phyloP scores from a whole-genome alignment of 192 early-diverging fungal species.

The Backusella macrospora region DNA sequence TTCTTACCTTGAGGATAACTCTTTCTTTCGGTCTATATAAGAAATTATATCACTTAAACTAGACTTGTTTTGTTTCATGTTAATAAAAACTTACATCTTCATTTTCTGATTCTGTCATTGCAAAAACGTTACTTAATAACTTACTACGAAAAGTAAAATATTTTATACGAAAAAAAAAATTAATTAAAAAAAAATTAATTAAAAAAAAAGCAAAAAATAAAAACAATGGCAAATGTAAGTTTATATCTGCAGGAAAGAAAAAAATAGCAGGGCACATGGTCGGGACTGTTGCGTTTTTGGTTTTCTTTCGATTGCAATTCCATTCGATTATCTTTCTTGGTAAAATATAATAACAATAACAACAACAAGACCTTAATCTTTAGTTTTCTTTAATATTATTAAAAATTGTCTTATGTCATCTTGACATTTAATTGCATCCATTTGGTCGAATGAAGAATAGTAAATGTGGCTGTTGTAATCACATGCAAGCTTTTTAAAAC shows the following conservation, averaged over 20 bases:
- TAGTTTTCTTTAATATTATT: too few relatives aligned
- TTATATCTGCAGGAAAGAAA: slow-evolving; percentile 6
- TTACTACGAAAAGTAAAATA: background rate
- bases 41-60: background rate
- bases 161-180: background rate
- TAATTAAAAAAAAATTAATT: background rate
- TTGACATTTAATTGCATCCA: too few relatives aligned
- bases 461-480: too few relatives aligned
- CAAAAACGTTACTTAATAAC: background rate
- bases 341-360: too few relatives aligned
- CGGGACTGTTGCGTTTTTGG: background rate
- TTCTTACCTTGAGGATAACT: background rate
- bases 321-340: too few relatives aligned
- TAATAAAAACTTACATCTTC: background rate
- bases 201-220: background rate
- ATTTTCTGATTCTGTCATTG: slow-evolving; percentile 8
- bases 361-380: too few relatives aligned
- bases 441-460: too few relatives aligned
- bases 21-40: background rate
- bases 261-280: background rate
- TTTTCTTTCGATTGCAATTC: background rate
- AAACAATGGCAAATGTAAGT: background rate
- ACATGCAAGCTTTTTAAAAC: too few relatives aligned
- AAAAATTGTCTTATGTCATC: too few relatives aligned
- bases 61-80: background rate